Conservation (phyloP, 352 stramenopile species). For the Phytophthora constricta region DNA sequence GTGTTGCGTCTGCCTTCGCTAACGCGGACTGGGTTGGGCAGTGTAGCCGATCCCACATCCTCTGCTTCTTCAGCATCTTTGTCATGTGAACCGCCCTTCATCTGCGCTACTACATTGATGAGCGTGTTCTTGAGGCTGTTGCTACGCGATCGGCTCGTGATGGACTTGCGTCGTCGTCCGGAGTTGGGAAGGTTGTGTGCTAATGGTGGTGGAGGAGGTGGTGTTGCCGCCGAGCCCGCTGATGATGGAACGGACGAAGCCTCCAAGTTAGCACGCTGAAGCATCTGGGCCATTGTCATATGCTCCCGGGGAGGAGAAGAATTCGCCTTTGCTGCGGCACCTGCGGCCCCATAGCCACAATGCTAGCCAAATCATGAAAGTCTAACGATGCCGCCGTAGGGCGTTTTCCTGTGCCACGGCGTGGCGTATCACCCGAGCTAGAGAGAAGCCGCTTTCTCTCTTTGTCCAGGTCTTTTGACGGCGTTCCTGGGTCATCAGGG, state of each 20-base stretch:
- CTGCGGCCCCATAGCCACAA: constrained; percentile 45
- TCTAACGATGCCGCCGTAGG: constrained; percentile 45
- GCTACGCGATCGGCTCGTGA: constrained; percentile 64
- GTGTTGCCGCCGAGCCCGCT: not conserved
- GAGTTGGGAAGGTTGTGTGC: constrained; percentile 46
- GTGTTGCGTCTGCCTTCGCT: constrained; percentile 29
- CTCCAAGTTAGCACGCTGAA: constrained; percentile 38
- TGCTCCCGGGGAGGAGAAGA: constrained; percentile 32
- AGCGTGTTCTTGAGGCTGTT: constrained; percentile 75
- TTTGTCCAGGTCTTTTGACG: constrained; percentile 25
- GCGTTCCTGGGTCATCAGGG: constrained; percentile 35
- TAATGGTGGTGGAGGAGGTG: constrained; percentile 4
- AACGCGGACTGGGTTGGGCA: constrained; percentile 39
- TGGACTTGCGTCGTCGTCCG: constrained; percentile 53
- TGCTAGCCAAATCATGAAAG: constrained; percentile 59
- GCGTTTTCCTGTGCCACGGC: constrained; percentile 25
- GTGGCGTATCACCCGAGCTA: constrained; percentile 11
- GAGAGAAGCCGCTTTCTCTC: constrained; percentile 17
- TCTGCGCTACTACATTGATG: constrained; percentile 68
- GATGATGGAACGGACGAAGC: constrained; percentile 9
- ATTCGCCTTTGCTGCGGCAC: constrained; percentile 27
- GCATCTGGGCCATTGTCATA: constrained; percentile 45
- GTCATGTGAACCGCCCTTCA: constrained; percentile 50
- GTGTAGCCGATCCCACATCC: constrained; percentile 40
- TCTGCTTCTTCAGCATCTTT: constrained; percentile 33